Base-by-base conservation (phyloP, 1,284 basidiomycete species). In the Cryptococcus sp. region DNA sequence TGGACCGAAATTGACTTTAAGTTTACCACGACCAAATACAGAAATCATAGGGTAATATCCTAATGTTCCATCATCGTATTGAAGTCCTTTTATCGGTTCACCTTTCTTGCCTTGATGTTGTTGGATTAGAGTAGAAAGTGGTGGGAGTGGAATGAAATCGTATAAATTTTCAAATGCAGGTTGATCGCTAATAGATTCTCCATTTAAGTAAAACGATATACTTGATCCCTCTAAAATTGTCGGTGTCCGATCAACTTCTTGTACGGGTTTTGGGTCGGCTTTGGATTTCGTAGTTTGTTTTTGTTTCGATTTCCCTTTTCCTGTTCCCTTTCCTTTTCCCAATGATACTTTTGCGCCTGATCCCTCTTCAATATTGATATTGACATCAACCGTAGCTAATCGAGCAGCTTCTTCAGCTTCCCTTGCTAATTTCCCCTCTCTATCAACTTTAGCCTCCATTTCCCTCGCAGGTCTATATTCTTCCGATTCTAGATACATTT, bases 11-110 rank as follows among this genome's bases (percentile, higher is more conserved):
- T 97, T 96, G 55, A 96, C 80, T 43, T 76, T 81, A 5, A 91
- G 87, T 56, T 85, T 83, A 1, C 91, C 96, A 49, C 87, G 86
- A 57, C 92, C 93, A 77, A 91, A 99, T 39, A 94, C 79, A 2
- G 91, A 96, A 48, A 96, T 83, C 76, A 96, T 86, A 0, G 93
- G 91, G 68, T 92, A 98, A 74, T 99, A 99, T 0, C 96, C 96
- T 5, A 97, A 76, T 18, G 86, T 86, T 10, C 96, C 96, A 70
- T 99, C 96, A 73, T 99, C 93, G 68, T 90, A 87, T 1, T 83
- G 81, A 60, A 92, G 91, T 70, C 90, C 83, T 59, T n/a, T 64
- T 59, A 22, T 55, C 46, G 23, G 22, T 32, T 45, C 83, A 84
- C 64, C 87, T 68, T 53, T 82, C 79, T 48, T 46, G 28, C 78